These are phyloP conservation scores for Candida lessepsii DNA, from an alignment of 805 yeast genomes.

Conservation along the genomic window DNA sequence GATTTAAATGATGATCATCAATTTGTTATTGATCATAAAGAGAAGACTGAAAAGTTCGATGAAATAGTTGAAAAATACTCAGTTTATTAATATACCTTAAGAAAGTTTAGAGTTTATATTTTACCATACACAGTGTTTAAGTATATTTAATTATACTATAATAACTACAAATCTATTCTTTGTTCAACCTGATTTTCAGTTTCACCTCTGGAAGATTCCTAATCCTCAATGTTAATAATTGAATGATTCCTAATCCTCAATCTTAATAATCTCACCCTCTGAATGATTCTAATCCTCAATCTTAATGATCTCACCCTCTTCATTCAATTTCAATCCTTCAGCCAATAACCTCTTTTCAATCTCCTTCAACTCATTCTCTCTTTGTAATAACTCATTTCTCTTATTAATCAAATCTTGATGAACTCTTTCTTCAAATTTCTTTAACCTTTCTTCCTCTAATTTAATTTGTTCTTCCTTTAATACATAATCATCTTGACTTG, in stretches of 20 bases:
- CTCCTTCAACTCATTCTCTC: conserved; percentile 82
- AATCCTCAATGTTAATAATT: too few relatives aligned
- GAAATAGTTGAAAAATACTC: conserved; percentile 61
- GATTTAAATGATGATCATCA: conserved; percentile 55
- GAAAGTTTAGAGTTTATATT: too few relatives aligned
- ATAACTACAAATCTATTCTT: too few relatives aligned
- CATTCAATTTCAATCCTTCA: conserved; percentile 49
- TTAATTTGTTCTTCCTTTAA: conserved; percentile 88
- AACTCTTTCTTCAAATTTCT: conserved; percentile 82
- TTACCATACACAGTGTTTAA: too few relatives aligned
- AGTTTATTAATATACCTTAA: too few relatives aligned
- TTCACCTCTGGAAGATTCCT: too few relatives aligned
- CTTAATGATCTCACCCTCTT: conserved; percentile 34
- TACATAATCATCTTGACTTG: conserved; percentile 28
- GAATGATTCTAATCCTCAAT: conserved; percentile 24
- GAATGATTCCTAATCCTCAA: too few relatives aligned
- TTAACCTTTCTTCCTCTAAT: conserved; percentile 83
- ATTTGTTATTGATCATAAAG: conserved; percentile 55
- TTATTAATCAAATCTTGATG: conserved; percentile 81
- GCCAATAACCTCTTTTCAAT: conserved; percentile 68
- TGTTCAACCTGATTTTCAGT: too few relatives aligned
- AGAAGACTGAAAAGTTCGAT: conserved; percentile 65
- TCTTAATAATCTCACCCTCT: too few relatives aligned
- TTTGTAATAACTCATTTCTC: conserved; percentile 76
- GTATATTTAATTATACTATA: too few relatives aligned